Conservation (phyloP, 805 yeast genomes). For the Candida rishiriensis region DNA sequence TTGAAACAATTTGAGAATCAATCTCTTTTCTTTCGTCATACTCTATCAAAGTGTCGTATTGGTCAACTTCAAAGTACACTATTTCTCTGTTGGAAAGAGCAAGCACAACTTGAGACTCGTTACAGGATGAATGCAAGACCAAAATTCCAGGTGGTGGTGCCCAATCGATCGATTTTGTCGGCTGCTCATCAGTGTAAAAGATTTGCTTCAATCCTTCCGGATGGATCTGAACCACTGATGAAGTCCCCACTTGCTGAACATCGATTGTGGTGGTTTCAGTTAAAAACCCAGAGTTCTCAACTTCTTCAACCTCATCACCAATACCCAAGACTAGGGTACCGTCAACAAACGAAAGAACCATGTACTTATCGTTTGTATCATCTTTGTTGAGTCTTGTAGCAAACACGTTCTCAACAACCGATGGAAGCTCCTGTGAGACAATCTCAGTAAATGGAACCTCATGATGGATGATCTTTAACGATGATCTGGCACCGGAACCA, state of each 20-base stretch:
- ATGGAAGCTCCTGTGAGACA: conserved; percentile 75
- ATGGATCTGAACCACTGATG: conserved; percentile 69
- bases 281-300: conserved; percentile 53
- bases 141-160: conserved; percentile 72
- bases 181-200: conserved; percentile 26
- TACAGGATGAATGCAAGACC: conserved; percentile 56
- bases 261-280: conserved; percentile 57
- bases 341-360: conserved; percentile 60
- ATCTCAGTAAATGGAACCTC: conserved; percentile 60
- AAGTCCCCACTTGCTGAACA: conserved; percentile 61
- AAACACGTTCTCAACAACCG: conserved; percentile 56
- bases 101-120: conserved; percentile 62
- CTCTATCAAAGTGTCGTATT: conserved; percentile 63
- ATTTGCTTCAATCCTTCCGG: conserved; percentile 65
- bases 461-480: conserved; percentile 44
- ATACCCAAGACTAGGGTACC: conserved; percentile 70
- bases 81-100: conserved; percentile 71
- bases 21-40: conserved; percentile 59
- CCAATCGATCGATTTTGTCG: conserved; percentile 55
- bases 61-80: conserved; percentile 77
- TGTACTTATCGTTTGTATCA: conserved; percentile 53
- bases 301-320: conserved; percentile 78
- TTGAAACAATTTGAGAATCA: conserved; percentile 42
- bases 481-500: conserved; percentile 42
- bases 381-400: conserved; percentile 46